Percentiles rank a stretch among this genome's conserved stretches.
These are phyloP conservation scores for Pyrenochaeta sp. DNA, from an alignment of 2,329 filamentous ascomycete genomes.

Conservation along the genomic window DNA sequence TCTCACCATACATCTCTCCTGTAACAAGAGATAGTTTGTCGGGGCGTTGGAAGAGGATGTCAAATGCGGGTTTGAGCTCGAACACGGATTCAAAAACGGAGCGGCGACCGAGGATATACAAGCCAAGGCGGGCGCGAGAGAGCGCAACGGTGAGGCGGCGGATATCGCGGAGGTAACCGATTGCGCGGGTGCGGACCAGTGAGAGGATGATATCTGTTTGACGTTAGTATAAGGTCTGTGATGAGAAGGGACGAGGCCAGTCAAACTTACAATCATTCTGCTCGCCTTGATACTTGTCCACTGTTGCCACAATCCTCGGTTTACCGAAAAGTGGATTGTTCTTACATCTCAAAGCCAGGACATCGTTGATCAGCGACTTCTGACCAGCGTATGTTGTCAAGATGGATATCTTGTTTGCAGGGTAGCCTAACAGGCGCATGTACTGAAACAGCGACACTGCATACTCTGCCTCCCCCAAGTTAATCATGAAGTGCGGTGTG, in stretches of 20 bases:
- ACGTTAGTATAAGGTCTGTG: slow-evolving; percentile 11
- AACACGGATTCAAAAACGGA: slow-evolving; percentile 88
- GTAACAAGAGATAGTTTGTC: slow-evolving; percentile 84
- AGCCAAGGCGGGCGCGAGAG: slow-evolving; percentile 86
- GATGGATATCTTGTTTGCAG: slow-evolving; percentile 83
- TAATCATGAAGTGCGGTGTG: slow-evolving; percentile 93
- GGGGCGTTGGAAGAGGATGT: slow-evolving; percentile 76
- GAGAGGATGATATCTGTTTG: slow-evolving; percentile 86
- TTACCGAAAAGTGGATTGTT: slow-evolving; percentile 86
- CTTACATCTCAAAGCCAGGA: slow-evolving; percentile 82
- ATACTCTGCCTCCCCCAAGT: slow-evolving; percentile 96
- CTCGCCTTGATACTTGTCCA: slow-evolving; percentile 99
- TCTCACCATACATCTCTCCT: slow-evolving; percentile 81
- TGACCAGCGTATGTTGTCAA: slow-evolving; percentile 95
- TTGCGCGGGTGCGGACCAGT: slow-evolving; percentile 84
- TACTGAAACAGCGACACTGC: slow-evolving; percentile 95
- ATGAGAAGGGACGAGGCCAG: not conserved
- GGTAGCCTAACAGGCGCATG: slow-evolving; percentile 95
- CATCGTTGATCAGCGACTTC: slow-evolving; percentile 84
- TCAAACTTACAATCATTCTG: slow-evolving; percentile 90
- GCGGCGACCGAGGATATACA: slow-evolving; percentile 90
- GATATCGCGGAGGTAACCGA: slow-evolving; percentile 92
- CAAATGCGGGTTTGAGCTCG: slow-evolving; percentile 88
- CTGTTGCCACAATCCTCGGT: slow-evolving; percentile 88
- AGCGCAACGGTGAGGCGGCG: slow-evolving; percentile 93